Percentiles rank a stretch among this genome's conserved stretches.
phyloP scores from a whole-genome alignment of 371 early-diverging fungal genomes.

The Mortierella sp. region DNA sequence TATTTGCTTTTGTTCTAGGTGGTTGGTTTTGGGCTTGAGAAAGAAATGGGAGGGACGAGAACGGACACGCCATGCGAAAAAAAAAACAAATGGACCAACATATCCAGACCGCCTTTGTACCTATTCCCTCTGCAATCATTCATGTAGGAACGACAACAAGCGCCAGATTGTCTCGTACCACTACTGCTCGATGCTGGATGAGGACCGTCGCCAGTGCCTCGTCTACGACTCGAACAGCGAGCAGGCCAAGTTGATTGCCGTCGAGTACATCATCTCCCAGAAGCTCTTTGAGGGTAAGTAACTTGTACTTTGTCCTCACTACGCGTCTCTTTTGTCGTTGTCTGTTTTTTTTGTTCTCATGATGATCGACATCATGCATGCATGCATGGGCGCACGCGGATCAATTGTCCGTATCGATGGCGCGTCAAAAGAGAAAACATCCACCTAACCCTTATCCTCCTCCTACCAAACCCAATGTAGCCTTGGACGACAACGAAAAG shows the following conservation, averaged over 20 bases:
- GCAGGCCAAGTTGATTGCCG: slow-evolving; percentile 63
- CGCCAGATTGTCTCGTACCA: slow-evolving; percentile 64
- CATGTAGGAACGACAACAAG: slow-evolving; percentile 55
- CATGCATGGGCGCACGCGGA: too few species aligned
- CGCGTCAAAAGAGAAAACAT: neutral
- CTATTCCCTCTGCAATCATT: too few species aligned
- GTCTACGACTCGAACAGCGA: slow-evolving; percentile 60
- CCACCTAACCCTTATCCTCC: neutral
- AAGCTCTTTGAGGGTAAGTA: slow-evolving; percentile 58
- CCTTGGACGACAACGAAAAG: slow-evolving; percentile 60
- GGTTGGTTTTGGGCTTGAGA: too few species aligned
- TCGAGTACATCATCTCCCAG: slow-evolving; percentile 69
- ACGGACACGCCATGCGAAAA: neutral
- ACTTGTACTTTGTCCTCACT: neutral
- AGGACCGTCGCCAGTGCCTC: slow-evolving; percentile 67
- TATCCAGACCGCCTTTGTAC: too few species aligned
- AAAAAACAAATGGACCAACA: too few species aligned
- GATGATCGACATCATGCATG: neutral
- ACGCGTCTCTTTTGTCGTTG: neutral
- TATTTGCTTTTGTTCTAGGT: neutral
- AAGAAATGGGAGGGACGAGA: neutral
- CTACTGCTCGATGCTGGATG: slow-evolving; percentile 61
- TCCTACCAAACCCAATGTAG: slow-evolving; percentile 7
- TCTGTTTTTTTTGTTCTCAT: neutral
- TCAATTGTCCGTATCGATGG: neutral